Percentiles rank a stretch among this genome's conserved stretches.
Conservation (phyloP, 1,284 basidiomycete genomes). For the Neonothopanus nambi region DNA sequence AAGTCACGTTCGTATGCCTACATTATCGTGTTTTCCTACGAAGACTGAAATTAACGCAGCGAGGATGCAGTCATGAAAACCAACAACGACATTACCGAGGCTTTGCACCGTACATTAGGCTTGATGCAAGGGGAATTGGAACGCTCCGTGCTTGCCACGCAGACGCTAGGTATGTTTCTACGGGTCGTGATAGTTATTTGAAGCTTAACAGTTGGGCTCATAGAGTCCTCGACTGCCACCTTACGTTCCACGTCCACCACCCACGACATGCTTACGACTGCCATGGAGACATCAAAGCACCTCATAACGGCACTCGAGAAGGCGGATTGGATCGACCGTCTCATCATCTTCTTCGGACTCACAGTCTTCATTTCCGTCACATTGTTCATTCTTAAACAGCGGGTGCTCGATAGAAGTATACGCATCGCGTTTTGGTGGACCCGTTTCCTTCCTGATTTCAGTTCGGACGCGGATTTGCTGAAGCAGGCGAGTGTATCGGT, state of each 20-base stretch:
- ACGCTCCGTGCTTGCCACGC: conserved; percentile 80
- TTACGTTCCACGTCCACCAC: conserved; percentile 72
- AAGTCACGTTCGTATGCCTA: conserved; percentile 49
- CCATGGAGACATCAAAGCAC: conserved; percentile 79
- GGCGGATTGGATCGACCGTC: conserved; percentile 88
- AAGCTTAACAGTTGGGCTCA: not conserved
- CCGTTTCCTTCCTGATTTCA: conserved; percentile 56
- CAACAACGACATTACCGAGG: conserved; percentile 84
- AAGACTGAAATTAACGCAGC: conserved; percentile 34
- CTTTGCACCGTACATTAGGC: conserved; percentile 79
- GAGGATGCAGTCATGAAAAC: conserved; percentile 88
- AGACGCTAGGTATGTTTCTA: conserved; percentile 72
- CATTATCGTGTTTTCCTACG: not conserved
- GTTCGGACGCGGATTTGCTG: conserved; percentile 31
- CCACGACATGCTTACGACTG: conserved; percentile 75
- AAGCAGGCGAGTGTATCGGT: conserved; percentile 23
- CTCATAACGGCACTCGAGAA: conserved; percentile 85
- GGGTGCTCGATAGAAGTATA: conserved; percentile 74
- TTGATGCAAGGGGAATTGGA: conserved; percentile 92
- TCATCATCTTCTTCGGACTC: conserved; percentile 78
- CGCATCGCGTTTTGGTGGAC: conserved; percentile 81
- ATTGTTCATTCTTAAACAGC: conserved; percentile 83
- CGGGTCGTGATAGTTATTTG: conserved; percentile 10
- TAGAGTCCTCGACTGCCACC: conserved; percentile 80
- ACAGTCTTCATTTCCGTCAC: conserved; percentile 84